Conservation (phyloP, 2,329 filamentous ascomycete genomes). For the Tolypocladium endophyticum region DNA sequence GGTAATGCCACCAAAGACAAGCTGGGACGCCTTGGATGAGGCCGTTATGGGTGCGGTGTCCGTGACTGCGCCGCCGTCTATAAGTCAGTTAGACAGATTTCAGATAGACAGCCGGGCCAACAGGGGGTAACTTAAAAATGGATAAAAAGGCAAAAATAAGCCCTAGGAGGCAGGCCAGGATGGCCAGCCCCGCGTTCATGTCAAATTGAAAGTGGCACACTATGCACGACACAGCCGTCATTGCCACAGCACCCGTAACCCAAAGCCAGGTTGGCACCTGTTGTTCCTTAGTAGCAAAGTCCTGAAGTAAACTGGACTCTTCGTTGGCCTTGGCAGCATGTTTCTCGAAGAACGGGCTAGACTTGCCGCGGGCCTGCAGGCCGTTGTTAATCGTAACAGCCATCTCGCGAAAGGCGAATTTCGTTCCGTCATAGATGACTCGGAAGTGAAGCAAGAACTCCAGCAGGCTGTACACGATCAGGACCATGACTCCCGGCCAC, state of each 20-base stretch:
- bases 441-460: conserved; percentile 29
- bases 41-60: conserved; percentile 53
- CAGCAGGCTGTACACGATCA: conserved; percentile 27
- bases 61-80: conserved; percentile 39
- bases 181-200: conserved; percentile 45
- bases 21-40: conserved; percentile 57
- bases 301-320: conserved; percentile 21
- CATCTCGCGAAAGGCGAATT: conserved; percentile 20
- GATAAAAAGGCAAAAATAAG: conserved; percentile 48
- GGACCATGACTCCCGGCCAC: conserved; percentile 33
- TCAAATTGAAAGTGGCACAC: conserved; percentile 40
- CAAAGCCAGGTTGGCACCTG: conserved; percentile 45
- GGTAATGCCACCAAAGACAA: conserved; percentile 56
- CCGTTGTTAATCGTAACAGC: conserved; percentile 17
- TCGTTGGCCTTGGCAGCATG: conserved; percentile 24
- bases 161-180: conserved; percentile 44
- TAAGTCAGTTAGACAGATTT: too few relatives aligned
- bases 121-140: conserved; percentile 15
- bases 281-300: conserved; percentile 29
- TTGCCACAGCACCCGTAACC: conserved; percentile 32
- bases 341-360: conserved; percentile 20
- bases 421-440: conserved; percentile 23
- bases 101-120: too few relatives aligned
- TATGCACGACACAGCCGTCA: conserved; percentile 41
- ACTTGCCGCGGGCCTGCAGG: conserved; percentile 20